Percentiles rank a stretch among this genome's conserved stretches.
These are phyloP conservation scores for Colletotrichum shisoi DNA, from an alignment of 2,329 filamentous ascomycete species.

Conservation along the genomic window DNA sequence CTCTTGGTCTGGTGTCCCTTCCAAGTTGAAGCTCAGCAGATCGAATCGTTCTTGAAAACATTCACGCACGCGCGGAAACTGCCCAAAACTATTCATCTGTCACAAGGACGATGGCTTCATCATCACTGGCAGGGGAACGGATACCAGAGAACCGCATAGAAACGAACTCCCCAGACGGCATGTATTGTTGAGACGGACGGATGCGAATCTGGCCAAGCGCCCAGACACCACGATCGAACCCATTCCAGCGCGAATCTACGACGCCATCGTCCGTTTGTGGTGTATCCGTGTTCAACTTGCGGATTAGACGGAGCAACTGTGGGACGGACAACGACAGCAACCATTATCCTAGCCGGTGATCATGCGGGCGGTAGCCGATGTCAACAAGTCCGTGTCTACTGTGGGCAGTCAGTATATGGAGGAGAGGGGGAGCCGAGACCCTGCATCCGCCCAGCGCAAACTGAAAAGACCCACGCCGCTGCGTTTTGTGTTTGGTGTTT, in stretches of 20 bases:
- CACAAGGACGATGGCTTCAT: no score
- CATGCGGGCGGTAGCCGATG: slow-evolving; percentile 24
- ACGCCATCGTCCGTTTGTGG: neutral
- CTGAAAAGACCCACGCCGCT: neutral
- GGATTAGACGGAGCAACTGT: neutral
- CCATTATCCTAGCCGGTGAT: slow-evolving; percentile 22
- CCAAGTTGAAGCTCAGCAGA: no score
- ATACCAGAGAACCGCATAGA: no score
- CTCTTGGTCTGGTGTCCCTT: no score
- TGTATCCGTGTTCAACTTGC: neutral
- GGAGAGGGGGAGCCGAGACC: neutral
- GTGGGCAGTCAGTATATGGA: slow-evolving; percentile 12
- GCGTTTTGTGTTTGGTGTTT: neutral
- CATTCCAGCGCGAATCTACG: no score
- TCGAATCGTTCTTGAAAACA: no score
- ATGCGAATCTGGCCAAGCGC: neutral
- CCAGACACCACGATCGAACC: neutral
- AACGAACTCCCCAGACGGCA: no score
- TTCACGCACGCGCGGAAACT: no score
- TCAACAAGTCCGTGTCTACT: slow-evolving; percentile 3
- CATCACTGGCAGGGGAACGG: no score
- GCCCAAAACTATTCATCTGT: no score
- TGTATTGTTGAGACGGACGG: neutral
- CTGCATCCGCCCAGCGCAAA: slow-evolving; percentile 10
- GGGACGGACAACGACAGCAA: slow-evolving; percentile 2